These are phyloP conservation scores for Centella asiatica DNA, from an alignment of 129 eudicot species.

Conservation along the genomic window DNA sequence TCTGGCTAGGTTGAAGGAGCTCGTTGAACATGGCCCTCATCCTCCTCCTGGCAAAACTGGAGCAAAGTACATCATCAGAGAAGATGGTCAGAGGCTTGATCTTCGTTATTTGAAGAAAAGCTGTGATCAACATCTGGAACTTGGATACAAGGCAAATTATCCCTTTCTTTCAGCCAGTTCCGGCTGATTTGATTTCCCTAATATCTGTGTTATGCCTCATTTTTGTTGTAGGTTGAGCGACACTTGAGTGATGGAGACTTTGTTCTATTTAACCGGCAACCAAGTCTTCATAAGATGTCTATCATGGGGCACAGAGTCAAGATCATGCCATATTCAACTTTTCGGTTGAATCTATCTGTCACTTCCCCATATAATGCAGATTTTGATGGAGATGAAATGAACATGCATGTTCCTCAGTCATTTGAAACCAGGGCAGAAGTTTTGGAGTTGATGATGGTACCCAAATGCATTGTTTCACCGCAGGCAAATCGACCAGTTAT, in stretches of 20 bases:
- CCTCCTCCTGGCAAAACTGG: constrained; percentile 99
- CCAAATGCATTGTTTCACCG: constrained; percentile 95
- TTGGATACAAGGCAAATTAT: constrained; percentile 75
- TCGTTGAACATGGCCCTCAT: constrained; percentile 95
- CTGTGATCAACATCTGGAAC: constrained; percentile 90
- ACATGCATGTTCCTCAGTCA: constrained; percentile 98
- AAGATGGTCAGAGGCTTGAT: constrained; percentile 98
- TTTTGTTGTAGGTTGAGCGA: constrained; percentile 71
- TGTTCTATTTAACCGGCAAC: constrained; percentile 93
- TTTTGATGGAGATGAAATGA: constrained; percentile 99
- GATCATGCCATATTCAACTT: constrained; percentile 97
- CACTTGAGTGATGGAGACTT: constrained; percentile 94
- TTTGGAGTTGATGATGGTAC: constrained; percentile 95
- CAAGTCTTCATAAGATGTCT: constrained; percentile 98
- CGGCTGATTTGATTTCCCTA: neutral
- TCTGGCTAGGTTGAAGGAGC: constrained; percentile 72
- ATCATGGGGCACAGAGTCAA: constrained; percentile 97
- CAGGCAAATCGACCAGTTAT: constrained; percentile 94
- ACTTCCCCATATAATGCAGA: constrained; percentile 99
- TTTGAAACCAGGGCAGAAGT: constrained; percentile 98
- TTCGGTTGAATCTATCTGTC: constrained; percentile 84
- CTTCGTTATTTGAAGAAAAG: constrained; percentile 97
- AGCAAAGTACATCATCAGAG: constrained; percentile 92
- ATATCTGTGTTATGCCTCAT: neutral
- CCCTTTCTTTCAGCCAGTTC: constrained; percentile 2